Evolutionary conservation across 192 early-diverging fungal species (phyloP).

Genomic region (Physocladia obscura): DNA sequence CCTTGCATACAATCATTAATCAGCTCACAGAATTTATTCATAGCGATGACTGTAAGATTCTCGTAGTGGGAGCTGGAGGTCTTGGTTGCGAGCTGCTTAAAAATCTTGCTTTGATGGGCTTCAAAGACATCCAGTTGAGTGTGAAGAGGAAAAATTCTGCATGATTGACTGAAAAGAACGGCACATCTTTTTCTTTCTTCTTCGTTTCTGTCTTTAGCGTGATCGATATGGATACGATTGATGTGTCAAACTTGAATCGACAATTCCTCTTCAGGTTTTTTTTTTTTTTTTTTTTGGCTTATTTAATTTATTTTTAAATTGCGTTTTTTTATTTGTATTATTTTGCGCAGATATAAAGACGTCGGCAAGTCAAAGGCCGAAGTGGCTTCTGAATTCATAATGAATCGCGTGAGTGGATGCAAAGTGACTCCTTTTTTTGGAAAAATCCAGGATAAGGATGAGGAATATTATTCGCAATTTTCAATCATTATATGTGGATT

Average conservation of each 20-base stretch:
- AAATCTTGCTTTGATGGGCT: slow-evolving; percentile 86
- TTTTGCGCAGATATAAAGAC: slow-evolving; percentile 60
- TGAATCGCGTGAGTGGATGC: slow-evolving; percentile 76
- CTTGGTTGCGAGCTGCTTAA: slow-evolving; percentile 98
- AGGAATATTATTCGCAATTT: slow-evolving; percentile 88
- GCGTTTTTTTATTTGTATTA: slow-evolving; percentile 59
- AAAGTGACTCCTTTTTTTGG: slow-evolving; percentile 78
- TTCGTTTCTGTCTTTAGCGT: too few relatives aligned
- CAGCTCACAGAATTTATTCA: slow-evolving; percentile 48
- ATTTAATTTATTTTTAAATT: slow-evolving; percentile 45
- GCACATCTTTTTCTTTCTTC: too few relatives aligned
- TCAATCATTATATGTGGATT: slow-evolving; percentile 88
- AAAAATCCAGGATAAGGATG: slow-evolving; percentile 94
- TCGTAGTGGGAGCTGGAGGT: slow-evolving; percentile 73
- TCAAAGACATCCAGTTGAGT: slow-evolving; percentile 69
- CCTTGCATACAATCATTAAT: neutral
- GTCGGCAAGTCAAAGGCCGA: slow-evolving; percentile 89
- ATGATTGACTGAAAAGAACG: neutral
- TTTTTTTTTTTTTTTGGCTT: slow-evolving; percentile 40
- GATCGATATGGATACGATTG: slow-evolving; percentile 98
- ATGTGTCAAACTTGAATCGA: slow-evolving; percentile 95
- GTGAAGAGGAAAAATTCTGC: too few relatives aligned
- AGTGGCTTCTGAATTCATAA: slow-evolving; percentile 74
- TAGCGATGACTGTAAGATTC: slow-evolving; percentile 43
- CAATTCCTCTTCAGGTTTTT: slow-evolving; percentile 92